Evolutionary conservation across 768 basidiomycete genomes (phyloP).

Genomic region (Tricholoma hemisulphureum): DNA sequence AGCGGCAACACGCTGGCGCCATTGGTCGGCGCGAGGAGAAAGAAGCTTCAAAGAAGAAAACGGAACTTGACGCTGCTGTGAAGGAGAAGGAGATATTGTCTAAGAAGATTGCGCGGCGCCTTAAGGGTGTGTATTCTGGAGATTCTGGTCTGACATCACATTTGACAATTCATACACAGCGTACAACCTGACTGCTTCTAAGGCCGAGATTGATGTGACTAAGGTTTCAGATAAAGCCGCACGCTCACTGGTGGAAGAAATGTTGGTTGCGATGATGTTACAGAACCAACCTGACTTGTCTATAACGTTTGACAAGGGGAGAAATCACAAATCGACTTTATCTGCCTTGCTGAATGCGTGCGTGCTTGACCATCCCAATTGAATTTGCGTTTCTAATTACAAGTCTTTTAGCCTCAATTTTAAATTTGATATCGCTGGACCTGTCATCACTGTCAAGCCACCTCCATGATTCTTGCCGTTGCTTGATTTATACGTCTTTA

Average conservation of each 20-base stretch:
- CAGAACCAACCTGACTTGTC: conserved; percentile 3
- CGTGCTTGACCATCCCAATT: background rate
- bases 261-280: conserved; percentile 2
- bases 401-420: background rate
- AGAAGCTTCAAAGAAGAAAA: background rate
- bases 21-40: background rate
- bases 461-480: background rate
- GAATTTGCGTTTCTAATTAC: background rate
- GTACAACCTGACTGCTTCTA: background rate
- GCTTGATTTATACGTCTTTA: background rate
- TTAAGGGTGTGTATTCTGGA: background rate
- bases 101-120: background rate
- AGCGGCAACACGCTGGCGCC: background rate
- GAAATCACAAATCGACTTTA: background rate
- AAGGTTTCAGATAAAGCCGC: background rate
- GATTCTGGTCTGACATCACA: background rate
- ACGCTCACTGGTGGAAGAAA: background rate
- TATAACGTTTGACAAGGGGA: background rate
- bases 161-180: background rate
- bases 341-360: conserved; percentile 1
- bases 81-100: background rate
- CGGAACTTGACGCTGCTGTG: background rate
- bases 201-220: background rate
- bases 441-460: background rate
- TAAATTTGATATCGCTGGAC: background rate